These are phyloP conservation scores for Pythium volutum DNA, from an alignment of 352 stramenopile genomes.

Conservation along the genomic window DNA sequence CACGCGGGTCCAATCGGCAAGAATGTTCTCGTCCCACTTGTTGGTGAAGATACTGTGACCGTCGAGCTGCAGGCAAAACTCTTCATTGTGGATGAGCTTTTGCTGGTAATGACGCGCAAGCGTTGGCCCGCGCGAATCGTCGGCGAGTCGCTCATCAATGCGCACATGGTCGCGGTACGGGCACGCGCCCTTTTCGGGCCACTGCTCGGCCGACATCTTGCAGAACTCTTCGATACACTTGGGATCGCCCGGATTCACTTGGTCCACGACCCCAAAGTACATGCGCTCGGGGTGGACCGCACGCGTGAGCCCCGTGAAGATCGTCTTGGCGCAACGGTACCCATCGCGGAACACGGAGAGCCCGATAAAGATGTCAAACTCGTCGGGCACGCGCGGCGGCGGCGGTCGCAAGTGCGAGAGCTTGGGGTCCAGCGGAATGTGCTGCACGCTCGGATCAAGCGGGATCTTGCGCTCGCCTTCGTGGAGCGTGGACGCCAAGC, in stretches of 20 bases:
- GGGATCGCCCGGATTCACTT: conserved; percentile 68
- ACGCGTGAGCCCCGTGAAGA: conserved; percentile 77
- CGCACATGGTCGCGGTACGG: conserved; percentile 72
- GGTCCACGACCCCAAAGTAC: conserved; percentile 82
- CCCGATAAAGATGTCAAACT: conserved; percentile 69
- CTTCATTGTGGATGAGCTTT: conserved; percentile 67
- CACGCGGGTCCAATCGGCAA: conserved; percentile 70
- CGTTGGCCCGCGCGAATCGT: conserved; percentile 75
- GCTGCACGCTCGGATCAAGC: conserved; percentile 61
- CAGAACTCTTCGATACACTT: conserved; percentile 78
- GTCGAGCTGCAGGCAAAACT: conserved; percentile 85
- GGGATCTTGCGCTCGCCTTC: conserved; percentile 53
- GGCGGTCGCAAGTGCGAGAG: conserved; percentile 50
- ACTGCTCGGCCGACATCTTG: conserved; percentile 65
- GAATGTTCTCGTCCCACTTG: conserved; percentile 69
- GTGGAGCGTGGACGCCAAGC: conserved; percentile 17
- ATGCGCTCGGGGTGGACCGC: conserved; percentile 65
- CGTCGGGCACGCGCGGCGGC: conserved; percentile 44
- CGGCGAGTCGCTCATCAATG: conserved; percentile 59
- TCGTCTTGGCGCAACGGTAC: conserved; percentile 77
- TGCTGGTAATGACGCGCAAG: conserved; percentile 81
- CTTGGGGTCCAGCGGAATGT: conserved; percentile 49
- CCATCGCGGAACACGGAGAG: conserved; percentile 82
- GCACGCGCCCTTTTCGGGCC: conserved; percentile 59
- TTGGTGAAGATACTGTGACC: conserved; percentile 87